Evolutionary conservation across 176 grass and related monocot species (phyloP).

Genomic region (Raddia guianensis): DNA sequence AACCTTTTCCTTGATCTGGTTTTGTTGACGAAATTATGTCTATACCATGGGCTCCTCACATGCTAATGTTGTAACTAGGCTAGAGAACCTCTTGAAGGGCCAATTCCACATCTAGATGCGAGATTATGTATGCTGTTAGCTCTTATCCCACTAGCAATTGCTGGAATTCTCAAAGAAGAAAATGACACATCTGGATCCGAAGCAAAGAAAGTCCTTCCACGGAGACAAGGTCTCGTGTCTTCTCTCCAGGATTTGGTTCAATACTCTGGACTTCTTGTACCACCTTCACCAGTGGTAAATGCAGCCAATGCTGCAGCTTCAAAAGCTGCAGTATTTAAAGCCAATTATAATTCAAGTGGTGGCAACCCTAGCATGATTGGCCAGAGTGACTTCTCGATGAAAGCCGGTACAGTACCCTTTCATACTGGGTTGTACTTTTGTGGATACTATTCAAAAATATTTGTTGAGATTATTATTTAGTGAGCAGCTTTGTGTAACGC

Average conservation of each 20-base stretch:
- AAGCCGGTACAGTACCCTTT: conserved; percentile 54
- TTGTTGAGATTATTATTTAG: not conserved
- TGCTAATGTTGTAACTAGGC: conserved; percentile 53
- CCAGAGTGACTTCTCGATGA: conserved; percentile 54
- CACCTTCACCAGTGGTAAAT: conserved; percentile 80
- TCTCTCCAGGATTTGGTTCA: conserved; percentile 87
- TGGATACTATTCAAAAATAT: not conserved
- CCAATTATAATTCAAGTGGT: conserved; percentile 48
- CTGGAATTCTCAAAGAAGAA: conserved; percentile 79
- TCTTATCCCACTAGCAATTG: conserved; percentile 78
- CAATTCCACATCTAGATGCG: conserved; percentile 80
- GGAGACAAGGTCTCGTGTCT: conserved; percentile 74
- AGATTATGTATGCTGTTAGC: conserved; percentile 88
- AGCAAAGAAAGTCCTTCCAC: conserved; percentile 58
- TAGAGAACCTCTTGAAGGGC: conserved; percentile 85
- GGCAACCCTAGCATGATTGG: conserved; percentile 51
- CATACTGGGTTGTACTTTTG: conserved; percentile 21
- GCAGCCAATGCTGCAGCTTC: conserved; percentile 83
- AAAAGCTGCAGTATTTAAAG: conserved; percentile 79
- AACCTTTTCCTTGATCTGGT: conserved; percentile 25
- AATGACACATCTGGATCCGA: conserved; percentile 41
- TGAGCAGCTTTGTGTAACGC: not conserved
- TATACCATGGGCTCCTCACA: conserved; percentile 38
- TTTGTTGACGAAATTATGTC: conserved; percentile 25
- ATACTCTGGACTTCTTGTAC: conserved; percentile 80